Evolutionary conservation across 2,329 filamentous ascomycete genomes (phyloP).

Genomic region (Colletotrichum magnum): DNA sequence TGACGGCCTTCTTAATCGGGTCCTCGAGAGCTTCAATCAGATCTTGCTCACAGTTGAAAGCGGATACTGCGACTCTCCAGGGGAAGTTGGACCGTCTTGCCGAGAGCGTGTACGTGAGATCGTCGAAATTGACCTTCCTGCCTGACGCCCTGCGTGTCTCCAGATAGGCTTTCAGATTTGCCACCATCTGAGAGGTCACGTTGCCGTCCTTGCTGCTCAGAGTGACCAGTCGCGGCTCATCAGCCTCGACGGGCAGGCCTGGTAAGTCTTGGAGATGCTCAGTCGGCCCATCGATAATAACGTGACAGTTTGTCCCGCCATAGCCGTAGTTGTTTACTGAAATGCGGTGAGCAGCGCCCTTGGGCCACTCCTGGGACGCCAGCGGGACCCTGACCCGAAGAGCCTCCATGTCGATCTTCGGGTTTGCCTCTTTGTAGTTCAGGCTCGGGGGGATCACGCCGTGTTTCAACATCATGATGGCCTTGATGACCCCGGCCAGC

Average conservation of each 20-base stretch:
- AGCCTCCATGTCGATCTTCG: conserved; percentile 50
- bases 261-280: background rate
- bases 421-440: conserved; percentile 63
- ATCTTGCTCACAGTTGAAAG: conserved; percentile 35
- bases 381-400: conserved; percentile 1
- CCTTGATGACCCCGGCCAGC: conserved; percentile 67
- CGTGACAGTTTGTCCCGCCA: conserved; percentile 33
- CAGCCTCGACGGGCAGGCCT: fast-evolving
- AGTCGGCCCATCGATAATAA: conserved; percentile 46
- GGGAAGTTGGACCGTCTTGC: conserved; percentile 25
- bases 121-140: background rate
- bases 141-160: background rate
- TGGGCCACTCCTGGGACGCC: conserved; percentile 2
- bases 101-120: conserved; percentile 44
- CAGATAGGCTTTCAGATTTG: background rate
- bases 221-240: conserved; percentile 1
- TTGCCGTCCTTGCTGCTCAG: conserved; percentile 23
- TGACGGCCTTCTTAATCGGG: conserved; percentile 30
- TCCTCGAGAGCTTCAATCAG: conserved; percentile 10
- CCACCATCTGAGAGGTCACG: conserved; percentile 8
- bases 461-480: conserved; percentile 62
- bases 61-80: conserved; percentile 43
- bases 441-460: conserved; percentile 67
- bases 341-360: conserved; percentile 1
- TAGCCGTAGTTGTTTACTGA: conserved; percentile 40